A percentile compares a stretch with the other conserved stretches of the same genome.
Conservation (phyloP, 2,329 filamentous ascomycete species). For the Pestalotiopsis sp. region DNA sequence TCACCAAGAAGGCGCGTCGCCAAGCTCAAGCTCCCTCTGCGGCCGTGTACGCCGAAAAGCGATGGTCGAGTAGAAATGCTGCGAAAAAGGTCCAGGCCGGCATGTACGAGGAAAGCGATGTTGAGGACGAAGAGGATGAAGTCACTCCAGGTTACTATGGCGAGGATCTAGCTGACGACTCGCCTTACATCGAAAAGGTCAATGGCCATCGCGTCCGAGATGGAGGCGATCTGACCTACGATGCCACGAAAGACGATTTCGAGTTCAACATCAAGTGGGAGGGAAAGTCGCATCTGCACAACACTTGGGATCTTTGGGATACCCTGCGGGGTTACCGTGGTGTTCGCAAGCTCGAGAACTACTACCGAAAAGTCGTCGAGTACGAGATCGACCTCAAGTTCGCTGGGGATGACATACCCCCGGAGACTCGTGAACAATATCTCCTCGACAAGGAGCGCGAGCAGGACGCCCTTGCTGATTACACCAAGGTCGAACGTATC, state of each 20-base stretch:
- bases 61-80: slow-evolving; percentile 87
- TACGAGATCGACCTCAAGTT: slow-evolving; percentile 78
- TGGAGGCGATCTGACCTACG: slow-evolving; percentile 60
- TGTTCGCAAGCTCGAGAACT: slow-evolving; percentile 90
- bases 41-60: slow-evolving; percentile 75
- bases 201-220: slow-evolving; percentile 83
- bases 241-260: slow-evolving; percentile 73
- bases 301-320: slow-evolving; percentile 88
- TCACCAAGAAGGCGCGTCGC: slow-evolving; percentile 77
- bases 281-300: slow-evolving; percentile 90
- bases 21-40: slow-evolving; percentile 66
- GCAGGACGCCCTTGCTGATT: slow-evolving; percentile 85
- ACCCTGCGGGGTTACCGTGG: slow-evolving; percentile 78
- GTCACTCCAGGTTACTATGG: slow-evolving; percentile 73
- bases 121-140: slow-evolving; percentile 67
- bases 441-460: slow-evolving; percentile 93
- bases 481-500: slow-evolving; percentile 89
- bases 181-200: slow-evolving; percentile 87
- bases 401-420: slow-evolving; percentile 73
- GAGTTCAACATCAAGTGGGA: slow-evolving; percentile 98
- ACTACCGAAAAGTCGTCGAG: slow-evolving; percentile 81
- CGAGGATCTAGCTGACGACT: slow-evolving; percentile 72
- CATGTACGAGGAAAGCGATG: slow-evolving; percentile 69
- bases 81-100: slow-evolving; percentile 67
- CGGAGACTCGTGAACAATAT: slow-evolving; percentile 90